A percentile compares a stretch with the other conserved stretches of the same genome.
These are phyloP conservation scores for Colletotrichum gloeosporioides DNA, from an alignment of 2,329 filamentous ascomycete genomes.

Conservation along the genomic window DNA sequence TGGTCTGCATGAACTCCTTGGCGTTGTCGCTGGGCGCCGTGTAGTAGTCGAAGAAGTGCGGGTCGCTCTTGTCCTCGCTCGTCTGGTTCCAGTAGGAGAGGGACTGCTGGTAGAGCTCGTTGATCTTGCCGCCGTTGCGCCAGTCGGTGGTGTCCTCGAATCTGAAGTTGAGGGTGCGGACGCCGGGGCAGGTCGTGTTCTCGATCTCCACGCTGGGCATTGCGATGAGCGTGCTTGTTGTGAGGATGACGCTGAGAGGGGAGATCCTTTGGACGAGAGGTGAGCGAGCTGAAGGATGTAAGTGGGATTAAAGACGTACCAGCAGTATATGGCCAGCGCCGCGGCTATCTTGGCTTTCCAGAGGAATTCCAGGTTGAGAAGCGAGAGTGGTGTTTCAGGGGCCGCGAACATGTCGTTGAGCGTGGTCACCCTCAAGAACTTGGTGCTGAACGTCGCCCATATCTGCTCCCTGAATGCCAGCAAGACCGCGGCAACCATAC, in stretches of 20 bases:
- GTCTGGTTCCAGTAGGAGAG: slow-evolving; percentile 38
- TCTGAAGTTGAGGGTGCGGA: slow-evolving; percentile 36
- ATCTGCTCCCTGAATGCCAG: slow-evolving; percentile 20
- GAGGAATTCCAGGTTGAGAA: slow-evolving; percentile 32
- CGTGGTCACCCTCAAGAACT: background rate
- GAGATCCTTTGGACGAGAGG: slow-evolving; percentile 12
- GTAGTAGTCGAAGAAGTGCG: slow-evolving; percentile 37
- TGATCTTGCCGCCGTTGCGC: slow-evolving; percentile 32
- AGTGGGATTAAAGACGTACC: slow-evolving; percentile 20
- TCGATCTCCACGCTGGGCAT: slow-evolving; percentile 28
- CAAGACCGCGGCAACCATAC: slow-evolving; percentile 35
- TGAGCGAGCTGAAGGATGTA: background rate
- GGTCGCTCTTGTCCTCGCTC: slow-evolving; percentile 10
- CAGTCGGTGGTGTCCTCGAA: slow-evolving; percentile 38
- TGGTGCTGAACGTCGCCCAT: slow-evolving; percentile 23
- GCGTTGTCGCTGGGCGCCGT: slow-evolving; percentile 25
- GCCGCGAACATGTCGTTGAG: background rate
- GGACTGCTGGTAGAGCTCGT: slow-evolving; percentile 29
- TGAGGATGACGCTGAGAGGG: slow-evolving; percentile 41
- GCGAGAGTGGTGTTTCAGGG: background rate
- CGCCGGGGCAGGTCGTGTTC: slow-evolving; percentile 27
- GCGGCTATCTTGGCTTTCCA: slow-evolving; percentile 34
- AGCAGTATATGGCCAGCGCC: slow-evolving; percentile 35
- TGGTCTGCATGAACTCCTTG: slow-evolving; percentile 29
- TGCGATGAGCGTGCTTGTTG: slow-evolving; percentile 35